Conservation (phyloP, 805 yeast genomes). For the Candida qinlingensis region DNA sequence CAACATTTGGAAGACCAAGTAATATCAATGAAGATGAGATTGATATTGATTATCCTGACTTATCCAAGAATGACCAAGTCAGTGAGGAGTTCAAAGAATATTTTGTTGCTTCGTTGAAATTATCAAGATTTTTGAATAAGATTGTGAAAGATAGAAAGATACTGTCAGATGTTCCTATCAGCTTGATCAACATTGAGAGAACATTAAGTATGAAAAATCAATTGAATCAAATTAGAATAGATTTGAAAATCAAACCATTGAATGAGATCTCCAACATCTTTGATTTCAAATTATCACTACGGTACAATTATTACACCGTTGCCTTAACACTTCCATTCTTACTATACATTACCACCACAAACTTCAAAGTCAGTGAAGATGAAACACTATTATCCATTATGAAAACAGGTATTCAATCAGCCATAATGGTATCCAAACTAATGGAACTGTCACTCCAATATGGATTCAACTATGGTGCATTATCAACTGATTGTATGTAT, state of each 20-base stretch:
- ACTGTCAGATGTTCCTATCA: conserved; percentile 31
- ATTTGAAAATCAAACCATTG: conserved; percentile 27
- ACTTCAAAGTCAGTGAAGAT: conserved; percentile 31
- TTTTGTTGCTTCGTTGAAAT: conserved; percentile 29
- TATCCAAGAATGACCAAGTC: conserved; percentile 6
- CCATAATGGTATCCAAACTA: conserved; percentile 34
- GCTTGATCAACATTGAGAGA: conserved; percentile 35
- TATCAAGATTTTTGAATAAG: conserved; percentile 34
- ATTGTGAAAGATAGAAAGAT: conserved; percentile 36
- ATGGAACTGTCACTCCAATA: conserved; percentile 27
- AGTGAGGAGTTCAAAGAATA: conserved; percentile 27
- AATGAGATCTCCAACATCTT: conserved; percentile 27
- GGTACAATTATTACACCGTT: conserved; percentile 37
- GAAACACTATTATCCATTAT: conserved; percentile 37
- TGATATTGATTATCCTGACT: conserved; percentile 35
- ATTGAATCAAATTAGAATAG: conserved; percentile 30
- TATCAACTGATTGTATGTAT: conserved; percentile 39
- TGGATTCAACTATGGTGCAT: conserved; percentile 36
- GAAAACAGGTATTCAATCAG: conserved; percentile 36
- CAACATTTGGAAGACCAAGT: conserved; percentile 42
- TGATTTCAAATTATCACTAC: conserved; percentile 37
- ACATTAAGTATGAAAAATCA: conserved; percentile 33
- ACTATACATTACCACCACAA: conserved; percentile 33
- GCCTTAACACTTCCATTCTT: conserved; percentile 40
- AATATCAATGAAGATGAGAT: conserved; percentile 41